These are phyloP conservation scores for Myxozyma nipponensis DNA, from an alignment of 805 yeast genomes.

Conservation along the genomic window DNA sequence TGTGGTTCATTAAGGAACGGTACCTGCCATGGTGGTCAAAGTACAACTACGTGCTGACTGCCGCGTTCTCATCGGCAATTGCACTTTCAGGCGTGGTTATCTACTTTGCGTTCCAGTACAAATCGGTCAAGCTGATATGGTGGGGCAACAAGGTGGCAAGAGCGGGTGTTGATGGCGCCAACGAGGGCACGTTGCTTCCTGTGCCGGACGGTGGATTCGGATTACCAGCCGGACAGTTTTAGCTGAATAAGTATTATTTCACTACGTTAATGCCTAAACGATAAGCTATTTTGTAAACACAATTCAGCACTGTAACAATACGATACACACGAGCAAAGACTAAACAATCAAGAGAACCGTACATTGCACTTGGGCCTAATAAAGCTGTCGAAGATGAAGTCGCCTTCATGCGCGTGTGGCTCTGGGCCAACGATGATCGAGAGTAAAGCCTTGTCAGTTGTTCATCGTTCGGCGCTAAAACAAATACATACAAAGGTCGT, in stretches of 20 bases:
- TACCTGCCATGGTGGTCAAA: constrained; percentile 55
- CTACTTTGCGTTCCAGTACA: constrained; percentile 44
- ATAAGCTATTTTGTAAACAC: no score
- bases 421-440: no score
- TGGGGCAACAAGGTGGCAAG: constrained; percentile 53
- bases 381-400: no score
- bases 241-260: background rate
- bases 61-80: constrained; percentile 58
- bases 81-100: constrained; percentile 59
- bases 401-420: no score
- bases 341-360: no score
- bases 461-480: no score
- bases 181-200: constrained; percentile 14
- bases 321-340: no score
- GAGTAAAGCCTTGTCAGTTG: no score
- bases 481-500: no score
- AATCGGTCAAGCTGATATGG: constrained; percentile 44
- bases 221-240: constrained; percentile 34
- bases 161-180: constrained; percentile 23
- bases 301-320: no score
- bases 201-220: constrained; percentile 36
- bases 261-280: no score
- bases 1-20: constrained; percentile 43
- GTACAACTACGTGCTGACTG: constrained; percentile 50
- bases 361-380: no score